Evolutionary conservation across 495 filamentous ascomycete genomes (phyloP), one percentile per base, ranked within the genome.

Genomic region (Tetracladium setigerum): DNA sequence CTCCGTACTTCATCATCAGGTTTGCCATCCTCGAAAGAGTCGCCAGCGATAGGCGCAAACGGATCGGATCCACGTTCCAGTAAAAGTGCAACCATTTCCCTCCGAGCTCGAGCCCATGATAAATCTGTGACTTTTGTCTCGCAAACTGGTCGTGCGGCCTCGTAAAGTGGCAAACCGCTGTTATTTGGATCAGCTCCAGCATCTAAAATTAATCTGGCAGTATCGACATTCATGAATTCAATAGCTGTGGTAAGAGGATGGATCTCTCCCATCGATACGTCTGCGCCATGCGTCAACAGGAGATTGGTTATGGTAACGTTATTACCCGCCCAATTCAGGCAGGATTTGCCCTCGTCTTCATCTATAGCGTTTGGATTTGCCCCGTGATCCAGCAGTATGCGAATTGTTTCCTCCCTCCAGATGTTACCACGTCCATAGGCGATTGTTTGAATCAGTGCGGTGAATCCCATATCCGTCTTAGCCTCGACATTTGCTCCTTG

Each of bases 321-420:
- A 58, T 58, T 17, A 64, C 67, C 46, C 63, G 55, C 52, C 45
- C 52, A 41, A 31, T 40, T 33, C 41, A 61, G 37, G 45, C 39
- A 49, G 34, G 54, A 49, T 11, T 38, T 50, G 1, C 59, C 58
- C 18, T 56, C 46, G 11, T 46, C 22, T 7, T 3, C 32, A 30
- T 62, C 64, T 4, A 68, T 30, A 7, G 61, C 42, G 35, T 71
- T 70, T 13, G 59, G 55, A 44, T 73, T 62, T 1, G 66, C 68
- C 2, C 69, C 69, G 16, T 36, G 40, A 18, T 64, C 50, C 5
- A 71, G 49, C 14, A 73, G 54, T 7, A 61, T 42, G 34, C 44
- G 35, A 11, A 53, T 57, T 35, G 59, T 62, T 43, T 59, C 59
- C 22, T 38, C 42, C 9, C 38, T 37, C 50, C 50, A 53, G 18